Evolutionary conservation across 1,284 basidiomycete genomes (phyloP).

Genomic region (Cutaneotrichosporon daszewskae): DNA sequence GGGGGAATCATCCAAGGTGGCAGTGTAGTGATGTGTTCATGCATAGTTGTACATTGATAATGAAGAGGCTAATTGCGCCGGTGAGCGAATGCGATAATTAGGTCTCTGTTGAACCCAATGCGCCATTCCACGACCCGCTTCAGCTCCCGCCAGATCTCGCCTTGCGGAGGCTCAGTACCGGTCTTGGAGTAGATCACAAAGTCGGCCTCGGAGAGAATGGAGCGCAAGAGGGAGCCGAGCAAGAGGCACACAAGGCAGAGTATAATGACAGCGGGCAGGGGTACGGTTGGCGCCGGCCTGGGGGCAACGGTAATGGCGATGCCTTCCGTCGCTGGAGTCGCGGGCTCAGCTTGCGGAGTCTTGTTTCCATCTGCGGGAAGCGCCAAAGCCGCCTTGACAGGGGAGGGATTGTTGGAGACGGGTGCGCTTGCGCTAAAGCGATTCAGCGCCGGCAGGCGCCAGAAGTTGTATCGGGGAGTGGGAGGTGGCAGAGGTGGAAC

Average conservation of each 20-base stretch:
- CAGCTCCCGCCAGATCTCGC: slow-evolving; percentile 72
- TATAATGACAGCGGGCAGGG: slow-evolving; percentile 57
- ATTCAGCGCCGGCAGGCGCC: slow-evolving; percentile 13
- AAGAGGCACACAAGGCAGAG: slow-evolving; percentile 83
- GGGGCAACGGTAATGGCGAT: neutral
- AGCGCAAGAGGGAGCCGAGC: slow-evolving; percentile 80
- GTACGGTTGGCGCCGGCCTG: slow-evolving; percentile 18
- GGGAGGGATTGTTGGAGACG: slow-evolving; percentile 10
- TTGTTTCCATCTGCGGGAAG: neutral
- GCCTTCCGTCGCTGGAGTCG: neutral
- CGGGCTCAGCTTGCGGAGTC: too few relatives aligned
- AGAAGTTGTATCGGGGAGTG: slow-evolving; percentile 14
- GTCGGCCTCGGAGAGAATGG: slow-evolving; percentile 74
- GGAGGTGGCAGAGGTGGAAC: slow-evolving; percentile 3
- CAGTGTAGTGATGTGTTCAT: slow-evolving; percentile 2
- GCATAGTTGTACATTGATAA: slow-evolving; percentile 15
- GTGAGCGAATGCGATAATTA: slow-evolving; percentile 52
- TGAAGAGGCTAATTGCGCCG: slow-evolving; percentile 7
- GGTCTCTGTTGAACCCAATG: slow-evolving; percentile 34
- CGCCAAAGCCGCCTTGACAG: slow-evolving; percentile 5
- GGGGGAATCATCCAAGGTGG: neutral
- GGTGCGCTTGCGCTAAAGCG: slow-evolving; percentile 13
- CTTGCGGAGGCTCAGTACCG: slow-evolving; percentile 44
- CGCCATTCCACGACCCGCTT: slow-evolving; percentile 62
- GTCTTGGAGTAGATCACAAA: slow-evolving; percentile 70